These are phyloP conservation scores for Candida tunisiensis DNA, from an alignment of 1,139 yeast genomes.

Conservation along the genomic window DNA sequence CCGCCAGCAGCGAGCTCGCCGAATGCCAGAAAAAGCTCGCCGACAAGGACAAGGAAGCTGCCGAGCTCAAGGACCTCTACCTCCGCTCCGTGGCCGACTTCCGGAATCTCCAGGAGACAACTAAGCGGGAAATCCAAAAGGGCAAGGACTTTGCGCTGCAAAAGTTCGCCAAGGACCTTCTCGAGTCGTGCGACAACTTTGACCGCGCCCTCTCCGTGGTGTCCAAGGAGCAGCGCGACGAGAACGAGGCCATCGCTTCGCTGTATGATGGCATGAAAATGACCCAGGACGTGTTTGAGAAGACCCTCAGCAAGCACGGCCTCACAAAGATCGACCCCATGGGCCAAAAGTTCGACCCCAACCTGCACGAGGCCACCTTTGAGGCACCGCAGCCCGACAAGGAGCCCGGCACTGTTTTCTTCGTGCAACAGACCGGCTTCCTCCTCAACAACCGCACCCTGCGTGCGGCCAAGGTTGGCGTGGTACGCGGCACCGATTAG, in stretches of 20 bases:
- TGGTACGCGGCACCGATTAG: conserved; percentile 40
- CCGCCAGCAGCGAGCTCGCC: conserved; percentile 8
- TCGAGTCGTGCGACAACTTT: conserved; percentile 84
- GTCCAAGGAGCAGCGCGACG: conserved; percentile 30
- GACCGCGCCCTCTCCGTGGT: conserved; percentile 75
- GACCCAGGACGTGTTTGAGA: conserved; percentile 80
- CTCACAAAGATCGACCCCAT: conserved; percentile 66
- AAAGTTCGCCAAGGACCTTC: conserved; percentile 79
- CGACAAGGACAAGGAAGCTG: conserved; percentile 63
- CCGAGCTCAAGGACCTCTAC: conserved; percentile 69
- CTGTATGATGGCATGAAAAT: conserved; percentile 81
- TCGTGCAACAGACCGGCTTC: conserved; percentile 85
- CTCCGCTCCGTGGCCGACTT: conserved; percentile 82
- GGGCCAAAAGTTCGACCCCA: conserved; percentile 81
- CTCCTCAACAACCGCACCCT: conserved; percentile 74
- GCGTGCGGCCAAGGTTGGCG: conserved; percentile 94
- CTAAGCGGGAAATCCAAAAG: conserved; percentile 73
- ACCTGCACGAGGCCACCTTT: conserved; percentile 84
- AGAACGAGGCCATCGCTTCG: conserved; percentile 26
- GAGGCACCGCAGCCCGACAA: conserved; percentile 79
- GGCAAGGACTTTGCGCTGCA: conserved; percentile 86
- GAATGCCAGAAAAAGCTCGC: conserved; percentile 35
- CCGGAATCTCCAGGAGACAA: conserved; percentile 82
- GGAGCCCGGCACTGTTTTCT: conserved; percentile 87
- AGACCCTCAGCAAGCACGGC: conserved; percentile 71